These are phyloP conservation scores for Leishmania tropica DNA, from an alignment of 208 protist species.

Conservation along the genomic window DNA sequence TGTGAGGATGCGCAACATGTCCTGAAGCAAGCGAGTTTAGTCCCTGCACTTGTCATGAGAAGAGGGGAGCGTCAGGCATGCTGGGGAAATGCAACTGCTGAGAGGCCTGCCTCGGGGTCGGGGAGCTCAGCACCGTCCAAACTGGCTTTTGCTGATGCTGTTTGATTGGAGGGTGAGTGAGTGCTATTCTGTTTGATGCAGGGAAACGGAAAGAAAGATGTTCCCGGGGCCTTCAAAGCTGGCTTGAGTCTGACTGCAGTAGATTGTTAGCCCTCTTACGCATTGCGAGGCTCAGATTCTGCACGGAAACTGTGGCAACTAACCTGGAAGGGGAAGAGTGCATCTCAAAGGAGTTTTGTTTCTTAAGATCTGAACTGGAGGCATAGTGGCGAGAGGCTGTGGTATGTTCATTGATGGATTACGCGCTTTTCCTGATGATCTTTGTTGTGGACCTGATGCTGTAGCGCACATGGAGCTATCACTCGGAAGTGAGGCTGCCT, in stretches of 20 bases:
- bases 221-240: background rate
- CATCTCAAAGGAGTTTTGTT: background rate
- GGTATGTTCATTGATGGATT: background rate
- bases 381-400: background rate
- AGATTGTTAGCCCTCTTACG: background rate
- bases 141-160: background rate
- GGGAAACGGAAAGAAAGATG: background rate
- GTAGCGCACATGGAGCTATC: background rate
- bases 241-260: background rate
- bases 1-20: background rate
- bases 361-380: background rate
- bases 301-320: background rate
- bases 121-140: background rate
- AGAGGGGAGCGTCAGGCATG: background rate
- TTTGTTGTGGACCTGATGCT: background rate
- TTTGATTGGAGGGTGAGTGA: no score
- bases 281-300: background rate
- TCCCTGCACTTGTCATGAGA: background rate
- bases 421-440: background rate
- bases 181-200: no score
- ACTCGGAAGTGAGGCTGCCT: background rate
- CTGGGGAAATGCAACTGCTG: background rate
- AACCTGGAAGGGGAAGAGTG: background rate
- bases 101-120: background rate
- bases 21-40: background rate